phyloP scores from a whole-genome alignment of 192 early-diverging fungal species.

The Rhizophlyctis rosea region DNA sequence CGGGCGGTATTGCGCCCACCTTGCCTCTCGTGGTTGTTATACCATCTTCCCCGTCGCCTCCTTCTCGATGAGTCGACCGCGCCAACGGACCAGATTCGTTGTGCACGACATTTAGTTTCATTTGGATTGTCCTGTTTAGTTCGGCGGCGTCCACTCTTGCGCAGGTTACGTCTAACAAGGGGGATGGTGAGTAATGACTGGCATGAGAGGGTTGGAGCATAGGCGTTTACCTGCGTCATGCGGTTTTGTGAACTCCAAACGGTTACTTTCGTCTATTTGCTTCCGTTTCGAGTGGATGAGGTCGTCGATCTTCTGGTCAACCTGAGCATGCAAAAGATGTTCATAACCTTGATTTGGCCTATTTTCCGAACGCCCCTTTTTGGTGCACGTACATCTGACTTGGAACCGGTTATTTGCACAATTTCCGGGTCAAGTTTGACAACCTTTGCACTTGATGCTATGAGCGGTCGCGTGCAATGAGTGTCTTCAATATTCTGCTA shows the following conservation, averaged over 20 bases:
- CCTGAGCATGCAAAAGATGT: conserved; percentile 21
- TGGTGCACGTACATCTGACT: conserved; percentile 21
- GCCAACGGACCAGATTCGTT: conserved; percentile 64
- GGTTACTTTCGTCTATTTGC: conserved; percentile 62
- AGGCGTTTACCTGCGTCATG: neutral
- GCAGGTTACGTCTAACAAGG: conserved; percentile 37
- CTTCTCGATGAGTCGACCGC: conserved; percentile 39
- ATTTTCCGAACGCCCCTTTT: neutral
- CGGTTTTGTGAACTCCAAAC: conserved; percentile 56
- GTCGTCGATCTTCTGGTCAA: conserved; percentile 44
- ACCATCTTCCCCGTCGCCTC: neutral
- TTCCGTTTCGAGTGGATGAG: conserved; percentile 53
- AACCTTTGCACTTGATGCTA: too few species aligned
- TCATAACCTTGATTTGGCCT: neutral
- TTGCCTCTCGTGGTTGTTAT: conserved; percentile 13
- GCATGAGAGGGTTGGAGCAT: neutral
- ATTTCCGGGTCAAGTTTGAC: conserved; percentile 7
- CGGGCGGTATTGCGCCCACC: conserved; percentile 23
- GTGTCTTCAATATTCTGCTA: too few species aligned
- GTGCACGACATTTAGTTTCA: conserved; percentile 68
- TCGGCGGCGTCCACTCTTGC: conserved; percentile 71
- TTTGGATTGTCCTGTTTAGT: conserved; percentile 72
- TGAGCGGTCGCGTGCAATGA: too few species aligned
- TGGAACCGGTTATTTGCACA: conserved; percentile 37
- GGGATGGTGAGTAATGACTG: neutral